Base-by-base conservation (phyloP, 176 grass and related monocot genomes). In the Leersia perrieri region DNA sequence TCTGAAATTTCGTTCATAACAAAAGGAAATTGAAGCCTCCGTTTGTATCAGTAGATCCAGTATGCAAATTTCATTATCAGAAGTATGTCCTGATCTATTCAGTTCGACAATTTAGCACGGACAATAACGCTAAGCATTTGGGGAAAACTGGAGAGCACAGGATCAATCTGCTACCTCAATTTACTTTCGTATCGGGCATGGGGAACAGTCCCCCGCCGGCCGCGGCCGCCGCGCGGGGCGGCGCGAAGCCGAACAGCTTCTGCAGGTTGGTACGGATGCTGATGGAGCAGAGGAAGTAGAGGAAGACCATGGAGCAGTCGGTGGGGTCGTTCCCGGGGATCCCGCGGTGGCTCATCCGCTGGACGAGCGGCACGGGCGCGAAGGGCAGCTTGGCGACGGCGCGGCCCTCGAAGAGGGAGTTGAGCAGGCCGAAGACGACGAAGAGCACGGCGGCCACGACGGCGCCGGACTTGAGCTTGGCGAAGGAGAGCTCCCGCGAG, bases 271-370 rank as follows among this genome's bases (percentile, higher is more conserved):
- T 99, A 5, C 97, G 85, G 79, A 99, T 99, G 81, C 93, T 96
- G 75, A 99, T 99, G 68, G 97, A 99, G 76, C 92, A 99, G 60
- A 99, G 96, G 83, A 99, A 95, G 89, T 99, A 99, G 47, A 99
- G 89, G 89, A 99, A 99, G 25, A 91, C 93, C 97, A 99, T 95
- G 87, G 97, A 95, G 85, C 96, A 99, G 69, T 95, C 96, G 31
- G 96, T 95, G 82, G 92, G 93, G 53, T 99, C 90, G 80, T 74
- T 86, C 7, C 92, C 96, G 25, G 82, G 89, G 11, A 99, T 65
- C 1, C 97, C 97, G 12, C 97, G 87, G 85, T 99, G 97, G 91
- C 97, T 99, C 97, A 99, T 99, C 64, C 94, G 94, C 66, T 91
- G 91, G 25, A 96, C 85, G 71, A 99, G 82, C 16, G 90, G 86